Base-by-base conservation (phyloP, 805 yeast genomes). In the Lipomyces mesembrius region DNA sequence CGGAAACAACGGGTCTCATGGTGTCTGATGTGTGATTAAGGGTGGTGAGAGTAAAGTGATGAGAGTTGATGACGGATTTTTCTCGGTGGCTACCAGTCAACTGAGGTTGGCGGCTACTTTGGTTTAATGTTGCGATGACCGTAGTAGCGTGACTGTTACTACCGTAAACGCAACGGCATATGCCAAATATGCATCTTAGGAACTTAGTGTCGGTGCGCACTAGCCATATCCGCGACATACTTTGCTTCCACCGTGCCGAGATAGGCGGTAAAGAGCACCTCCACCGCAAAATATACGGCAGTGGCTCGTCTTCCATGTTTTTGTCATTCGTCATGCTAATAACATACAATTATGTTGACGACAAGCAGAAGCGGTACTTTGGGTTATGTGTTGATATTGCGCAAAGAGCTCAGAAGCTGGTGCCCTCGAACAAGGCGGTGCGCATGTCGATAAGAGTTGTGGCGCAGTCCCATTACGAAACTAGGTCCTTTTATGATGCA, bases 1-100 rank as follows among this genome's bases (percentile, higher is more conserved):
- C 71, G 20, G 71, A 67, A 65, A 67, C 65, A 67, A 67, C 71
- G 52, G 71, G 71, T 69, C 65, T 67, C 71, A 67, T 67, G 57
- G 51, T 61, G 64, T 12, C 39, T 49, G 29, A 35, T 9, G 29
- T 27, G 56, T 14, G 43, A 20, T 6, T 37, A 49, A 12, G 17
- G 46, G 54, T 9, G 20, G 64, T 53, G 22, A 34, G 17, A 27
- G 54, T 51, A 51, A 46, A 43, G 46, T 17, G 53, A 56, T 25
- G 43, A 22, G 25, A 22, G 49, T 25, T 35, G 57, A 34, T 57
- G 56, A 29, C 17, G 5, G 27, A 25, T 25, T 25, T 25, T 25
- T 25, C 27, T 25, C 27, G 27, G 27, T n/a, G n/a, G n/a, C n/a
- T n/a, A n/a, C n/a, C n/a, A n/a, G n/a, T n/a, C n/a, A n/a, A n/a